Conservation (phyloP, 2,329 filamentous ascomycete species). For the Phyllosticta citriasiana region DNA sequence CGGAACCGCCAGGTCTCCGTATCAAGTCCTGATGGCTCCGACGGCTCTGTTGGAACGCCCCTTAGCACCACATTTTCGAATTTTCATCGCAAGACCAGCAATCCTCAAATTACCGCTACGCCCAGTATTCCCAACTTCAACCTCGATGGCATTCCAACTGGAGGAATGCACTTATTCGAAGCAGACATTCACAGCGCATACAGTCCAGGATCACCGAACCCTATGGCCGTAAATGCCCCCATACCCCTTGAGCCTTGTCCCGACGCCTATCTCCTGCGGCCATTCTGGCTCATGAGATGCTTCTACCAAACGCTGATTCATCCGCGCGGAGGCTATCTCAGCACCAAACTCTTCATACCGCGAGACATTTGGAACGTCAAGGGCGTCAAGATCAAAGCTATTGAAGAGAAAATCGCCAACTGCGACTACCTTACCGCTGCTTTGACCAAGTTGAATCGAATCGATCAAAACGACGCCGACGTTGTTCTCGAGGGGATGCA, state of each 20-base stretch:
- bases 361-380: conserved; percentile 90
- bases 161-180: conserved; percentile 74
- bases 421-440: conserved; percentile 88
- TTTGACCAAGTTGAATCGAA: conserved; percentile 68
- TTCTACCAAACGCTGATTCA: conserved; percentile 88
- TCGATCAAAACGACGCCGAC: conserved; percentile 85
- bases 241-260: conserved; percentile 84
- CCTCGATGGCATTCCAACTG: conserved; percentile 46
- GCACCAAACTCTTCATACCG: conserved; percentile 83
- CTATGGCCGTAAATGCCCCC: conserved; percentile 54
- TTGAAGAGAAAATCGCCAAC: conserved; percentile 89
- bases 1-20: conserved; percentile 65
- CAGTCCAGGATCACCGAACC: conserved; percentile 56
- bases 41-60: conserved; percentile 65
- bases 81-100: conserved; percentile 34
- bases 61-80: conserved; percentile 56
- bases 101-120: conserved; percentile 56
- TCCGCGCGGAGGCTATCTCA: conserved; percentile 83
- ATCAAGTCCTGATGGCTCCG: conserved; percentile 49
- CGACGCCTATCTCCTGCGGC: conserved; percentile 76
- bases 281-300: conserved; percentile 95
- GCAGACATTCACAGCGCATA: conserved; percentile 63
- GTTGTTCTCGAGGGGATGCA: conserved; percentile 93
- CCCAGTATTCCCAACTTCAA: conserved; percentile 55
- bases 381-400: conserved; percentile 78